Evolutionary conservation across 495 filamentous ascomycete genomes (phyloP).

Genomic region (Massariosphaeria phaeospora): DNA sequence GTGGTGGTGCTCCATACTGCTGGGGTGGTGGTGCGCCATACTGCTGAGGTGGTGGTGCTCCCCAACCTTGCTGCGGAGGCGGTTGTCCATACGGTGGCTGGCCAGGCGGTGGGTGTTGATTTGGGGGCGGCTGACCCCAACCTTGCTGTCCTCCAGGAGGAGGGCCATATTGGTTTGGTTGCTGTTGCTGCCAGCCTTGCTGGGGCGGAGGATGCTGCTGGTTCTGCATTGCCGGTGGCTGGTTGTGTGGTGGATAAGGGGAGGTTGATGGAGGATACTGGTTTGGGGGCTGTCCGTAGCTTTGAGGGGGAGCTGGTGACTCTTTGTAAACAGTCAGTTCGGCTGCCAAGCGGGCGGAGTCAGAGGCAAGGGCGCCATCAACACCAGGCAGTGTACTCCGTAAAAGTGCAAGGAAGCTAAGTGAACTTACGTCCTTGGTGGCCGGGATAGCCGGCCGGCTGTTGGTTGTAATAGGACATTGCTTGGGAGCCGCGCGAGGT

Average conservation of each 20-base stretch:
- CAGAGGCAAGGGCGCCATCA: background rate
- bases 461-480: slow-evolving; percentile 15
- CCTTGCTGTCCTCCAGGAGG: background rate
- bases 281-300: background rate
- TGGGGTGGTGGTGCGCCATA: slow-evolving; percentile 24
- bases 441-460: slow-evolving; percentile 21
- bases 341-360: background rate
- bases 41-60: slow-evolving; percentile 26
- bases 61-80: slow-evolving; percentile 9
- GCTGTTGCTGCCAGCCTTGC: slow-evolving; percentile 2
- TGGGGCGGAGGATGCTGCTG: slow-evolving; percentile 24
- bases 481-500: no score
- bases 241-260: slow-evolving; percentile 19
- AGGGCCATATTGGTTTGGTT: background rate
- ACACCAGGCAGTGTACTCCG: background rate
- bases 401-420: no score
- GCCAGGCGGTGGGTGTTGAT: no score
- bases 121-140: no score
- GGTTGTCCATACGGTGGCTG: slow-evolving; percentile 5
- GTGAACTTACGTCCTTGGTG: slow-evolving; percentile 23
- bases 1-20: slow-evolving; percentile 16
- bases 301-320: background rate
- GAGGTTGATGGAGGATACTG: slow-evolving; percentile 9
- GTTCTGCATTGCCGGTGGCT: slow-evolving; percentile 29
- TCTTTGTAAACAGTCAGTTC: slow-evolving; percentile 3